A percentile compares a stretch with the other conserved stretches of the same genome.
Conservation (phyloP, 1,139 yeast species). For the Komagataea norvegica region DNA sequence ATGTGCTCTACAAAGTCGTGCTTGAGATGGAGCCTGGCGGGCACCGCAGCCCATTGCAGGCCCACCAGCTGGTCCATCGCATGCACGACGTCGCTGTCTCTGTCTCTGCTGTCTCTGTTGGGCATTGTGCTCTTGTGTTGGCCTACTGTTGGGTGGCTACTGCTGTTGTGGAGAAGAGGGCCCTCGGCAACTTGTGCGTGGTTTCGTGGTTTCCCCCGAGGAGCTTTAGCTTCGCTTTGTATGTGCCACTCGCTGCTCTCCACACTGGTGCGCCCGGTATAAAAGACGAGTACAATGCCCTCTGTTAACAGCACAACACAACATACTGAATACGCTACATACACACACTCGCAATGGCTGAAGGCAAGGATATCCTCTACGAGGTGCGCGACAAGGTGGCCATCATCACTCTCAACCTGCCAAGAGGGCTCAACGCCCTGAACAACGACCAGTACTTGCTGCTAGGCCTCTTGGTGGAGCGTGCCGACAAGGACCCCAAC, state of each 20-base stretch:
- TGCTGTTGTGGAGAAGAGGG: too few relatives aligned
- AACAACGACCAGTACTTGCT: conserved; percentile 60
- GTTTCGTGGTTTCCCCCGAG: too few relatives aligned
- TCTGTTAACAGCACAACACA: too few relatives aligned
- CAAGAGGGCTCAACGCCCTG: conserved; percentile 63
- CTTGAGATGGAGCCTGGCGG: conserved; percentile 12
- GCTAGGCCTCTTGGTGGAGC: conserved; percentile 55
- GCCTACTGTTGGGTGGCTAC: too few relatives aligned
- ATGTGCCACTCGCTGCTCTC: too few relatives aligned
- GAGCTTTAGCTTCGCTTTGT: too few relatives aligned
- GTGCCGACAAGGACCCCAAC: conserved; percentile 62
- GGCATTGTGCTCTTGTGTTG: too few relatives aligned
- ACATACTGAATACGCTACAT: too few relatives aligned
- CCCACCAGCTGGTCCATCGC: conserved; percentile 8
- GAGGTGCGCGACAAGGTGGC: conserved; percentile 53
- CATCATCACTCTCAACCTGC: conserved; percentile 64
- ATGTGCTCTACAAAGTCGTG: conserved; percentile 17
- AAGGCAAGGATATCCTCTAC: conserved; percentile 38
- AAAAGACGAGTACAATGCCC: too few relatives aligned
- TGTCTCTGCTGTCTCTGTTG: too few relatives aligned
- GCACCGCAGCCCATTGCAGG: conserved; percentile 16
- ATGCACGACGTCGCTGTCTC: neutral
- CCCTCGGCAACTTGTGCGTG: too few relatives aligned
- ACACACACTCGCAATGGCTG: conserved; percentile 16
- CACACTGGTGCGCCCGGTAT: too few relatives aligned